phyloP scores from a whole-genome alignment of 2,329 filamentous ascomycete genomes.

The Colletotrichum theobromicola region DNA sequence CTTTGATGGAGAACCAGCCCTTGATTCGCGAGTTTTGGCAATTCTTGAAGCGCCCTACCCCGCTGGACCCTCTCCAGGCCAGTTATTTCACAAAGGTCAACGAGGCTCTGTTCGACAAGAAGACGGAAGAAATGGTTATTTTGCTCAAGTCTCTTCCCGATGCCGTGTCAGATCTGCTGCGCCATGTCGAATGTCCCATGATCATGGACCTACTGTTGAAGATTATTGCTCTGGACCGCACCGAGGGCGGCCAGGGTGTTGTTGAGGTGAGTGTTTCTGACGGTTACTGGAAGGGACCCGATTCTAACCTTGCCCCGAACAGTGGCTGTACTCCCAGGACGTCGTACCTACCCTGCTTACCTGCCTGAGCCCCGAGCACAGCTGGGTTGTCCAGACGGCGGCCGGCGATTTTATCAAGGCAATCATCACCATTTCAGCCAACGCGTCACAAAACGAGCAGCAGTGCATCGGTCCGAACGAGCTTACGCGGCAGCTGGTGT shows the following conservation, averaged over 20 bases:
- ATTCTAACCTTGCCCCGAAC: constrained; percentile 2
- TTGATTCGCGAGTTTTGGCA: constrained; percentile 87
- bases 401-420: constrained; percentile 98
- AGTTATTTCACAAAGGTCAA: constrained; percentile 99
- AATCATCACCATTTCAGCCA: constrained; percentile 98
- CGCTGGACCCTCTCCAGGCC: constrained; percentile 90
- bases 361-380: constrained; percentile 84
- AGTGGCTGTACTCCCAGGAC: constrained; percentile 93
- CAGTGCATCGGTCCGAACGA: constrained; percentile 99
- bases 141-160: constrained; percentile 85
- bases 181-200: constrained; percentile 96
- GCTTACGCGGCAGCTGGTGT: constrained; percentile 92
- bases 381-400: constrained; percentile 91
- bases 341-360: constrained; percentile 86
- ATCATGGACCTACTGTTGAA: constrained; percentile 97
- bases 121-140: constrained; percentile 95
- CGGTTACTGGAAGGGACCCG: neutral
- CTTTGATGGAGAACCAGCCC: constrained; percentile 82
- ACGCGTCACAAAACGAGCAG: constrained; percentile 96
- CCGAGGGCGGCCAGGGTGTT: constrained; percentile 87
- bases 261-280: constrained; percentile 73
- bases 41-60: constrained; percentile 83
- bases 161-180: constrained; percentile 83
- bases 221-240: constrained; percentile 94
- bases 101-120: constrained; percentile 95